These are phyloP conservation scores for Ophidiomyces ophidiicola DNA, from an alignment of 2,329 filamentous ascomycete species.

Conservation along the genomic window DNA sequence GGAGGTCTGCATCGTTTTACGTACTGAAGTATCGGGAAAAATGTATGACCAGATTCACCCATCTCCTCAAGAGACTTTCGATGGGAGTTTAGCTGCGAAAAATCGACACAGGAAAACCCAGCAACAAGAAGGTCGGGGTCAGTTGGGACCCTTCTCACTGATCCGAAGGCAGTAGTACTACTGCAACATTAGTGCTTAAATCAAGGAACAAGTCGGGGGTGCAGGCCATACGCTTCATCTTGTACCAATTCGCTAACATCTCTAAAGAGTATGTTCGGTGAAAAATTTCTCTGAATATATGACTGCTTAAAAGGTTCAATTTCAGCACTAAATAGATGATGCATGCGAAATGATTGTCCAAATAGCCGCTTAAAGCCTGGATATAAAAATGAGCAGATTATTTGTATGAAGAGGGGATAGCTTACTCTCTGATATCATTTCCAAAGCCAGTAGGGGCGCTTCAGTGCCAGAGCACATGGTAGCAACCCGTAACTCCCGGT, in stretches of 20 bases:
- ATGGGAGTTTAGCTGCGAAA: slow-evolving; percentile 52
- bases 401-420: slow-evolving; percentile 1
- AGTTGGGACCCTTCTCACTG: slow-evolving; percentile 43
- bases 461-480: slow-evolving; percentile 74
- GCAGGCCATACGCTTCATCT: slow-evolving; percentile 37
- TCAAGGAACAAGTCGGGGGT: background rate
- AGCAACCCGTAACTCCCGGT: slow-evolving; percentile 42
- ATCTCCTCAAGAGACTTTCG: slow-evolving; percentile 41
- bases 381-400: slow-evolving; percentile 5
- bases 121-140: slow-evolving; percentile 55
- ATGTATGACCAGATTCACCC: slow-evolving; percentile 56
- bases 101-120: slow-evolving; percentile 66
- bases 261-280: slow-evolving; percentile 42
- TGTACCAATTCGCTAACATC: slow-evolving; percentile 47
- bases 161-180: slow-evolving; percentile 57
- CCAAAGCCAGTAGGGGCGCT: slow-evolving; percentile 54
- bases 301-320: slow-evolving; percentile 53
- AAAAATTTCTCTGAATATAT: slow-evolving; percentile 51
- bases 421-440: slow-evolving; percentile 42
- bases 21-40: slow-evolving; percentile 49
- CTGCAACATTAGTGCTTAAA: slow-evolving; percentile 8
- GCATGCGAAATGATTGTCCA: slow-evolving; percentile 31
- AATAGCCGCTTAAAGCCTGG: slow-evolving; percentile 27
- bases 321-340: slow-evolving; percentile 52
- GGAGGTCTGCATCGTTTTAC: slow-evolving; percentile 44